Evolutionary conservation across 768 basidiomycete genomes (phyloP).

Genomic region (Pleurotus ostreatus): DNA sequence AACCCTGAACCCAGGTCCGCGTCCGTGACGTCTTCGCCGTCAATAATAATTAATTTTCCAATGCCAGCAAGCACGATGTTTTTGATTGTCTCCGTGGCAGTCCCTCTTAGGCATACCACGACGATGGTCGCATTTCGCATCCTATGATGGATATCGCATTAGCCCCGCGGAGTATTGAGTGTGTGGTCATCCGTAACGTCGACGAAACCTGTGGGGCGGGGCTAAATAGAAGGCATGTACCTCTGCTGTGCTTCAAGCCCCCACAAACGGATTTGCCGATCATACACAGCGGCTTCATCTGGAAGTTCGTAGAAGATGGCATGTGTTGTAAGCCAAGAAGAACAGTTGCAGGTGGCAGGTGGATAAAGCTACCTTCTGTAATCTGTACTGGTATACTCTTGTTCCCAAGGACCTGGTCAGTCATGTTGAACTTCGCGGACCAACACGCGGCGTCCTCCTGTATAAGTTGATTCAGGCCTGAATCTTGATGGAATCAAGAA

Average conservation of each 20-base stretch:
- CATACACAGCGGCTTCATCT: conserved; percentile 46
- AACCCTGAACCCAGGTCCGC: conserved; percentile 92
- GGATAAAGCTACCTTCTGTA: not conserved
- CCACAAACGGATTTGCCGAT: conserved; percentile 97
- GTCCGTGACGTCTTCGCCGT: conserved; percentile 67
- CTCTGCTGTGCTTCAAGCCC: conserved; percentile 96
- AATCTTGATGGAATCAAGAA: not conserved
- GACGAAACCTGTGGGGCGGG: conserved; percentile 8
- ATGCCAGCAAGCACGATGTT: conserved; percentile 97
- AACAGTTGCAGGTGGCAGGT: not conserved
- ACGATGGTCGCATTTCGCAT: conserved; percentile 94
- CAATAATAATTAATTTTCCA: conserved; percentile 82
- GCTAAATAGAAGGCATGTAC: conserved; percentile 33
- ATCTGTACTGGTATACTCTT: conserved; percentile 8
- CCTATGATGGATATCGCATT: conserved; percentile 38
- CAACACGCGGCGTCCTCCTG: not conserved
- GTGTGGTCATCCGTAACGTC: not conserved
- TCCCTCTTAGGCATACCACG: conserved; percentile 71
- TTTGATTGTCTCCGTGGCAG: conserved; percentile 93
- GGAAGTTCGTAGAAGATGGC: not conserved
- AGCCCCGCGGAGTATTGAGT: not conserved
- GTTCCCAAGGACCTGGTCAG: conserved; percentile 2
- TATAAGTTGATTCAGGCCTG: not conserved
- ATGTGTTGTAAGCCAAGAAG: not conserved
- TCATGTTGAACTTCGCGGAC: not conserved